Conservation (phyloP, 306 rosid species). For the Comarum palustre region DNA sequence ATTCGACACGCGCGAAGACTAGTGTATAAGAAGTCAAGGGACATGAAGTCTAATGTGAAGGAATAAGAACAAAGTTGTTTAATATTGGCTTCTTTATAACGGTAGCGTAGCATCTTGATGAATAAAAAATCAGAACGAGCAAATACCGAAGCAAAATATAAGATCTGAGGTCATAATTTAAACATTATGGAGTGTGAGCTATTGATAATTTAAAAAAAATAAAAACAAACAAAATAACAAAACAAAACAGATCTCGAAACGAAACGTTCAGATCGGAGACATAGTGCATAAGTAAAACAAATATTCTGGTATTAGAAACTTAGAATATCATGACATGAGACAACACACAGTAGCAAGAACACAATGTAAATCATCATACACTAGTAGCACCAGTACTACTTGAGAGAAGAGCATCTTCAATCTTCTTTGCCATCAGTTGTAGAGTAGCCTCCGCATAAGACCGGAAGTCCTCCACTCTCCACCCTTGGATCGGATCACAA, state of each 20-base stretch:
- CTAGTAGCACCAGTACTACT: not conserved
- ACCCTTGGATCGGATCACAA: conserved; percentile 48
- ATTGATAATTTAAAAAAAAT: no score
- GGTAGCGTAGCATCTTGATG: not conserved
- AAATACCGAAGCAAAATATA: no score
- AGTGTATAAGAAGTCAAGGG: no score
- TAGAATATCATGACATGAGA: not conserved
- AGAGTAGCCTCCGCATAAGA: conserved; percentile 27
- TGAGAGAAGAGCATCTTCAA: conserved; percentile 24
- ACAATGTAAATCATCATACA: no score
- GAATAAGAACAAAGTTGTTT: no score
- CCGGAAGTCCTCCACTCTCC: conserved; percentile 31
- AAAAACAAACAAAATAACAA: not conserved
- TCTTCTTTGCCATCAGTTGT: conserved; percentile 36
- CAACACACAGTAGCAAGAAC: not conserved
- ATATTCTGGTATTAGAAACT: no score
- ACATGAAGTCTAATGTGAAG: no score
- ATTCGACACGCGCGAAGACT: no score
- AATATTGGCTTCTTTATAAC: no score
- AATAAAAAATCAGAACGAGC: not conserved
- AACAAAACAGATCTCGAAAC: not conserved
- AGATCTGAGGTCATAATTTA: no score
- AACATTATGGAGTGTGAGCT: no score
- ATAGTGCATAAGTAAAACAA: not conserved
- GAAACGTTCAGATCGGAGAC: not conserved